Conservation (phyloP, 768 basidiomycete species). For the Auricularia sp. region DNA sequence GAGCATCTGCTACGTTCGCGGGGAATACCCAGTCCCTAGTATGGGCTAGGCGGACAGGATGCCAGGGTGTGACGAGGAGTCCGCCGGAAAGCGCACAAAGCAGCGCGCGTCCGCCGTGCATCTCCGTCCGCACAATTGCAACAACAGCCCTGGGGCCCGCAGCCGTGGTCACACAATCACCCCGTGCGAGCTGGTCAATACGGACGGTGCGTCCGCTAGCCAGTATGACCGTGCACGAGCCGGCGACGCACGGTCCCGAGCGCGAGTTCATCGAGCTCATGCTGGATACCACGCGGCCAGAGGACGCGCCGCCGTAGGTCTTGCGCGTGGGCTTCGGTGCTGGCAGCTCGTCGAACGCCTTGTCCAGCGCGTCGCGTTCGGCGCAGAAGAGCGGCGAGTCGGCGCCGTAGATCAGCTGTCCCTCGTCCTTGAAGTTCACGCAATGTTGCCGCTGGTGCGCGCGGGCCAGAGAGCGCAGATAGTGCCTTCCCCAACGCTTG, state of each 20-base stretch:
- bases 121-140: slow-evolving; percentile 6
- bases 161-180: slow-evolving; percentile 6
- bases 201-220: neutral
- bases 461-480: slow-evolving; percentile 11
- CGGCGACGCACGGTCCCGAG: slow-evolving; percentile 10
- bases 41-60: slow-evolving; percentile 9
- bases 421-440: slow-evolving; percentile 13
- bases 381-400: slow-evolving; percentile 9
- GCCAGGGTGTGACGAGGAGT: slow-evolving; percentile 11
- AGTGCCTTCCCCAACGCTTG: slow-evolving; percentile 11
- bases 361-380: slow-evolving; percentile 10
- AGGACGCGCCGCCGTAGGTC: neutral
- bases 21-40: slow-evolving; percentile 10
- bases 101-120: neutral
- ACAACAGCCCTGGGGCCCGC: slow-evolving; percentile 4
- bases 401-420: slow-evolving; percentile 9
- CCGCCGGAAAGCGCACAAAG: slow-evolving; percentile 7
- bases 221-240: slow-evolving; percentile 5
- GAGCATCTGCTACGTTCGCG: slow-evolving; percentile 5
- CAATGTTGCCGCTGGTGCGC: slow-evolving; percentile 13
- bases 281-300: neutral
- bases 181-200: slow-evolving; percentile 5
- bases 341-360: slow-evolving; percentile 12
- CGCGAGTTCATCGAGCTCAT: slow-evolving; percentile 10
- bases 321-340: slow-evolving; percentile 10